Evolutionary conservation across 106 monocot species (phyloP), one percentile per base, ranked within the genome.

Genomic region (Alisma plantagoaquatica): DNA sequence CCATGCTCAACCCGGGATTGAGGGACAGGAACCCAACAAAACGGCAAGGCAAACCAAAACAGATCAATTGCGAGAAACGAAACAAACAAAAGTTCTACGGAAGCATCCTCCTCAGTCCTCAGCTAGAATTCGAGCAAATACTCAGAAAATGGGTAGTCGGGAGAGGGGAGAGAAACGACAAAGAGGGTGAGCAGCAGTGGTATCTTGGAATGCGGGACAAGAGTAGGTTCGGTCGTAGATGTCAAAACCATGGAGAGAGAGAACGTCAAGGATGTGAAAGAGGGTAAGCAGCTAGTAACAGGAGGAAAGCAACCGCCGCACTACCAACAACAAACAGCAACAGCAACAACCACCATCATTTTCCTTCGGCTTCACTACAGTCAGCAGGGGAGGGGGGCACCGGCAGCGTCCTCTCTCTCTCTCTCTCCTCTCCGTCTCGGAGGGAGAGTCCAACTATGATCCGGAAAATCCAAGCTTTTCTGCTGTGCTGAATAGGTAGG

Each of bases 281-380:
- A 31, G 46, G 44, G 27, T 31, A 19, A 53, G 14, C n/a, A n/a
- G n/a, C n/a, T n/a, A n/a, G 16, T 3, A 52, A 23, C 56, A 44
- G 53, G 33, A 29, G 9, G 27, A 46, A 25, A 47, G 31, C 31
- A 66, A 23, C 54, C 22, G 54, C 45, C n/a, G n/a, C n/a, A n/a
- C n/a, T n/a, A n/a, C n/a, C n/a, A n/a, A 46, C 28, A 25, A 53
- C 54, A 27, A 35, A 33, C 33, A 63, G 24, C 26, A 67, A 43
- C 60, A 64, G 47, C 72, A 71, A 59, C 70, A 53, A 56, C 62
- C 50, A 47, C 29, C 9, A 72, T 80, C 65, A 70, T 80, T 65
- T 71, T 66, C 53, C 66, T 56, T 57, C 56, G 45, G 35, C 66
- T 56, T 27, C 56, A 66, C 46, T 56, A 18, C 48, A 53, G 53